These are phyloP conservation scores for Spirogloea muscicola DNA, from an alignment of 139 green algal genomes.

Conservation along the genomic window DNA sequence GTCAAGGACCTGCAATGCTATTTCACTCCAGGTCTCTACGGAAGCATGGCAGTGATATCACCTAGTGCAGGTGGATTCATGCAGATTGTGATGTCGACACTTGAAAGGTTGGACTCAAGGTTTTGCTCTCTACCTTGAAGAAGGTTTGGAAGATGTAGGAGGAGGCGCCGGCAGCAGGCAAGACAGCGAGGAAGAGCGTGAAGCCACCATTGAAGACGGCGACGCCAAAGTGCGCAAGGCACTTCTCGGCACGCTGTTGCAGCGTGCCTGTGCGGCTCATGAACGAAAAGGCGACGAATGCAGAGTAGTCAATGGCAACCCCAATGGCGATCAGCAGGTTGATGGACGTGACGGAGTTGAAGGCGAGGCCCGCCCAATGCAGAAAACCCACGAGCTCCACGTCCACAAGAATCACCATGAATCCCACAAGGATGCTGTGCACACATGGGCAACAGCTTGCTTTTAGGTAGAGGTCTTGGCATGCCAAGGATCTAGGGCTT, in stretches of 20 bases:
- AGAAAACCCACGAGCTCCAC: constrained; percentile 46
- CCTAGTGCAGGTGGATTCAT: too few relatives aligned
- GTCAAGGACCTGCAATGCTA: too few relatives aligned
- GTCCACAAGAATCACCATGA: constrained; percentile 43
- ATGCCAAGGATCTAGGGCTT: too few relatives aligned
- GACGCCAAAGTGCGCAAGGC: constrained; percentile 26
- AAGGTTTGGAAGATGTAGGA: constrained; percentile 39
- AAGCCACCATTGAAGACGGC: constrained; percentile 46
- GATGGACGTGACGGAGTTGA: constrained; percentile 46
- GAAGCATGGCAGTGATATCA: too few relatives aligned
- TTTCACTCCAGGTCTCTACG: too few relatives aligned
- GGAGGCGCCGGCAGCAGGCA: constrained; percentile 18
- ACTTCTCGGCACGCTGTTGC: constrained; percentile 11
- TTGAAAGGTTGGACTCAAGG: too few relatives aligned
- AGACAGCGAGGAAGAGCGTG: constrained; percentile 43
- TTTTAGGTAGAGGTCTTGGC: too few relatives aligned
- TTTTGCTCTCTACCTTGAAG: constrained; percentile 43
- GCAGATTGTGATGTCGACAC: too few relatives aligned
- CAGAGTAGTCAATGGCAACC: constrained; percentile 47
- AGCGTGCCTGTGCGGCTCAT: constrained; percentile 22
- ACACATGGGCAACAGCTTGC: too few relatives aligned
- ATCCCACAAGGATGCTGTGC: constrained; percentile 14
- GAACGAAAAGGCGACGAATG: constrained; percentile 49
- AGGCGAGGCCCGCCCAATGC: constrained; percentile 27
- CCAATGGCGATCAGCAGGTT: constrained; percentile 48